Base-by-base conservation (phyloP, 805 yeast genomes). In the Brettanomyces bruxellensis region DNA sequence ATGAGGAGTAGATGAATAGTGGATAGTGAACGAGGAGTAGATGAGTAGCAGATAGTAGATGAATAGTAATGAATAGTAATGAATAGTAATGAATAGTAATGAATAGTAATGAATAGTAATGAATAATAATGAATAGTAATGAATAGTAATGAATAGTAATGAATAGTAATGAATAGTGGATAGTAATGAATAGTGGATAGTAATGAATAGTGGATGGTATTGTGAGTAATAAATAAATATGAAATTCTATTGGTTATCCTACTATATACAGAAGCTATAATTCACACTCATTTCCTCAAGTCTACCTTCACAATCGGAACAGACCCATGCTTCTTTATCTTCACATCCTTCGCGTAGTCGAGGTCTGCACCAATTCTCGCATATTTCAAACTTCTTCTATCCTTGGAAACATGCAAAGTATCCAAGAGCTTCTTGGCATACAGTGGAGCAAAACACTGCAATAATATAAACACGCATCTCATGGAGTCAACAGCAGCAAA, bases 371-470 rank as follows among this genome's bases (percentile, higher is more conserved):
- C 90, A 25, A 79, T 61, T 9, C 46, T 50, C 1, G 85, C 77
- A 55, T 52, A 72, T 3, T 68, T 66, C 5, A 71, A 38, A 1
- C 66, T 57, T 40, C 91, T 66, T 14, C 66, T 67, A 0, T 55
- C 58, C 1, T 51, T 40, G 5, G 56, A 56, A 2, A 88, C 95
- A 11, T 71, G 76, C 45, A 91, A 60, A 46, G 86, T 68, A 56
- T 83, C 83, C 14, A 91, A 67, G 4, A 87, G 66, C 9, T 66
- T 63, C 0, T 56, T 50, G 0, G 95, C 63, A 44, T 88, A 68
- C 3, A 66, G 66, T 0, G 98, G 97, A 38, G 86, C 78, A 25
- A 91, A 70, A 2, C 96, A 87, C 48, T 75, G 80, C 32, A 84
- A 68, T 34, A 86, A 57, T 6, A 91, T 79, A 1, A 91, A 71